Evolutionary conservation across 352 stramenopile species (phyloP).

Genomic region (Phytophthora aleatoria): DNA sequence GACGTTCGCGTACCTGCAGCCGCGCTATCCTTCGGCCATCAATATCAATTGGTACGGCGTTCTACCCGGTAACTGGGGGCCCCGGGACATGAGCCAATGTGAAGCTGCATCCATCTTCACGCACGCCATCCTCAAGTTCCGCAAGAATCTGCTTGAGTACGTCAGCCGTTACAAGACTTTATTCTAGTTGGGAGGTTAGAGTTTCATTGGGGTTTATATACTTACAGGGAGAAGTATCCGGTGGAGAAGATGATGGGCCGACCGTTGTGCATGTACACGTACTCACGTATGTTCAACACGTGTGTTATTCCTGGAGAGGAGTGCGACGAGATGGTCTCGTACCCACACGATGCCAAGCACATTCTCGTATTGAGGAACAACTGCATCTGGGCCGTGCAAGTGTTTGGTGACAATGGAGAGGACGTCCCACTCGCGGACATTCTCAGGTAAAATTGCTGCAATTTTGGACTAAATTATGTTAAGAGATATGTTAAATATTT

Average conservation of each 20-base stretch:
- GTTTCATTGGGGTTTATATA: neutral
- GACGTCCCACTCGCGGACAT: conserved; percentile 80
- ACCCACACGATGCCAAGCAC: conserved; percentile 91
- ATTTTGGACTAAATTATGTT: neutral
- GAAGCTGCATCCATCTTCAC: conserved; percentile 89
- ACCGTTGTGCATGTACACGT: conserved; percentile 94
- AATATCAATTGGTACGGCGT: conserved; percentile 99
- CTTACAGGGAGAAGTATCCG: conserved; percentile 87
- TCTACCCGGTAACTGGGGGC: conserved; percentile 91
- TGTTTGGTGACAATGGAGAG: conserved; percentile 75
- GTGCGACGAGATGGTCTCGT: conserved; percentile 86
- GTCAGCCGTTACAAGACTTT: conserved; percentile 19
- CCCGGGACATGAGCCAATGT: conserved; percentile 92
- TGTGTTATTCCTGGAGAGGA: conserved; percentile 94
- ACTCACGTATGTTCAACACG: conserved; percentile 96
- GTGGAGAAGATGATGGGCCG: conserved; percentile 94
- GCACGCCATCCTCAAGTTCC: conserved; percentile 91
- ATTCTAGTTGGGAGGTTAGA: neutral
- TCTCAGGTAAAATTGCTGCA: conserved; percentile 42
- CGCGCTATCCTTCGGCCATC: conserved; percentile 94
- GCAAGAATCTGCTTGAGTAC: conserved; percentile 89
- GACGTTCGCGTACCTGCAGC: conserved; percentile 95
- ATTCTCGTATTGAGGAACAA: conserved; percentile 94
- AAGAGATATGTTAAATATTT: neutral
- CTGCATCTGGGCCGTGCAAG: conserved; percentile 86